Base-by-base conservation (phyloP, 305 asterid genomes). In the Salvia sclarea region DNA sequence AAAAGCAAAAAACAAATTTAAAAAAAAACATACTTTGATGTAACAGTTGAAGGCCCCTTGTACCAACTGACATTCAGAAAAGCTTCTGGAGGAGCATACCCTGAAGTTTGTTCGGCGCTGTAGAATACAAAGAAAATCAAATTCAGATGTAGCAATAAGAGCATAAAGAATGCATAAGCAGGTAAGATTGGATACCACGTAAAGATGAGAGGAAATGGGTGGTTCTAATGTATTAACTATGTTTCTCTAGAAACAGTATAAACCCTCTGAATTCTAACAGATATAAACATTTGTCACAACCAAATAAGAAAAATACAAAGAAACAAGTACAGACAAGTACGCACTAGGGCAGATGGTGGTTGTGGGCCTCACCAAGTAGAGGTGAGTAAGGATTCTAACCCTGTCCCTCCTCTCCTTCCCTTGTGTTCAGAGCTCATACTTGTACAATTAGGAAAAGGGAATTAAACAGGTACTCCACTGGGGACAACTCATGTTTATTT, bases 81-180 rank as follows among this genome's bases (percentile, higher is more conserved):
- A 75, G 98, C 97, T 83, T 94, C 99, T 25, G 99, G 99, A 10
- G 99, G 98, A 78, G 96, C 87, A 83, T 94, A 94, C 44, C 82
- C 95, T 25, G 85, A 83, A 17, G 99, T 95, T 76, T 95, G 99
- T 77, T 95, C 99, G 41, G 87, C 90, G 66, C 99, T 95, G 78
- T 18, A 30, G 64, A 49, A 77, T 22, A 70, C 66, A 75, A 80
- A 47, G 48, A 18, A 78, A 14, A 71, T 48, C 66, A 3, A 79
- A 50, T 65, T 75, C 47, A 64, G 57, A 66, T 11, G 22, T 35
- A 48, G 78, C 72, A 66, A 74, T 52, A 73, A 53, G 69, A 61
- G 64, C 65, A 38, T 40, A 47, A 56, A 72, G 75, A 62, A 44
- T 61, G 21, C 25, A 61, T 61, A 38, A 21, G 28, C 52, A 30